Evolutionary conservation across 352 stramenopile genomes (phyloP).

Genomic region (Globisporangium yorkense): DNA sequence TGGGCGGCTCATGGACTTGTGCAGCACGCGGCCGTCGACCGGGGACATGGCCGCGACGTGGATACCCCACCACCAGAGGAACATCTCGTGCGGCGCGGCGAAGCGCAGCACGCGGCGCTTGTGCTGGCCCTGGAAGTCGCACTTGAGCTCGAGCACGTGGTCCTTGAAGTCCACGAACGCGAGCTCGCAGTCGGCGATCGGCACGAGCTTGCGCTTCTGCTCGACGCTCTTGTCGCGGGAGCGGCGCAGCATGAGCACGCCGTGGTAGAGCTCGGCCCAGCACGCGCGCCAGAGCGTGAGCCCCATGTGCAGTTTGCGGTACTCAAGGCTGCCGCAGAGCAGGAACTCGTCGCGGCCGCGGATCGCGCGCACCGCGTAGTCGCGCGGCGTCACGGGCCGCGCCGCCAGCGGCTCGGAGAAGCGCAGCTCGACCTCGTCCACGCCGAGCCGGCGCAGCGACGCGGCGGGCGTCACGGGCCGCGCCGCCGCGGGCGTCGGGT

Average conservation of each 20-base stretch:
- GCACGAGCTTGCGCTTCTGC: slow-evolving; percentile 46
- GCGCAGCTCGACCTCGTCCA: slow-evolving; percentile 59
- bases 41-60: slow-evolving; percentile 47
- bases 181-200: slow-evolving; percentile 37
- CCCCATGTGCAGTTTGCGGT: slow-evolving; percentile 34
- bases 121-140: slow-evolving; percentile 42
- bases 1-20: slow-evolving; percentile 40
- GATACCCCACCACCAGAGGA: slow-evolving; percentile 75
- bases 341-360: slow-evolving; percentile 39
- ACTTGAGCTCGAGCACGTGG: slow-evolving; percentile 48
- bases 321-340: slow-evolving; percentile 43
- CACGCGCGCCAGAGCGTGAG: slow-evolving; percentile 39
- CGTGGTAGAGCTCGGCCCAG: slow-evolving; percentile 68
- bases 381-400: slow-evolving; percentile 19
- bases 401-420: slow-evolving; percentile 47
- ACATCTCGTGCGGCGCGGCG: slow-evolving; percentile 48
- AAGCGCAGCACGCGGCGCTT: slow-evolving; percentile 44
- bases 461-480: slow-evolving; percentile 37
- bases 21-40: slow-evolving; percentile 35
- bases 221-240: slow-evolving; percentile 44
- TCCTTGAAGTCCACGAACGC: slow-evolving; percentile 49
- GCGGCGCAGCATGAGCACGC: slow-evolving; percentile 55
- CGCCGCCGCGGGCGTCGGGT: slow-evolving; percentile 29
- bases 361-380: slow-evolving; percentile 56
- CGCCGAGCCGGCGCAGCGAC: slow-evolving; percentile 40